These are phyloP conservation scores for Diaporthe ampelina DNA, from an alignment of 2,329 filamentous ascomycete genomes.

Conservation along the genomic window DNA sequence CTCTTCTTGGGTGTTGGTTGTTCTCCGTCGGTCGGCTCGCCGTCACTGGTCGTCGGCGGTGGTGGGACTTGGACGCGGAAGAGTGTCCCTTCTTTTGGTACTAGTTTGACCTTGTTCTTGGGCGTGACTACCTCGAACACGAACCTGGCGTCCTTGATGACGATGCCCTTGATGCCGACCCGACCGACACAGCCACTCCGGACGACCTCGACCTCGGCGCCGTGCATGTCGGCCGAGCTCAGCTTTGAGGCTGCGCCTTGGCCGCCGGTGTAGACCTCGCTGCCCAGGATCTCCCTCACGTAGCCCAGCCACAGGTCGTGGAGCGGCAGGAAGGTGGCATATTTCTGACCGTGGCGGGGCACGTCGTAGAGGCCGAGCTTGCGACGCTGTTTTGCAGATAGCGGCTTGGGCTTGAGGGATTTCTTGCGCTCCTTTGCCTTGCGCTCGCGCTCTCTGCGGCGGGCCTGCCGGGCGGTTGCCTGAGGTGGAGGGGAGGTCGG, in stretches of 20 bases:
- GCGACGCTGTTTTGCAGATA: slow-evolving; percentile 86
- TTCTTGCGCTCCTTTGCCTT: slow-evolving; percentile 62
- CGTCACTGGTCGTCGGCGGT: slow-evolving; percentile 45
- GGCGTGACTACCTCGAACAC: slow-evolving; percentile 87
- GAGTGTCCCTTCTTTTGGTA: slow-evolving; percentile 92
- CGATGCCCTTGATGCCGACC: slow-evolving; percentile 87
- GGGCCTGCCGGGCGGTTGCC: slow-evolving; percentile 70
- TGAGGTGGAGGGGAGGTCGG: slow-evolving; percentile 77
- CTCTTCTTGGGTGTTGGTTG: slow-evolving; percentile 39
- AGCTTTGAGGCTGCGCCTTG: slow-evolving; percentile 79
- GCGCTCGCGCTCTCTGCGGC: slow-evolving; percentile 63
- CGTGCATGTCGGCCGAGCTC: slow-evolving; percentile 90
- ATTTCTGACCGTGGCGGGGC: slow-evolving; percentile 76
- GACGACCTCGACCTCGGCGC: slow-evolving; percentile 85
- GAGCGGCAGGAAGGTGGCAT: slow-evolving; percentile 82
- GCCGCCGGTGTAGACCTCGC: slow-evolving; percentile 69
- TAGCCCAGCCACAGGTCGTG: slow-evolving; percentile 87
- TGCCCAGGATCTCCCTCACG: slow-evolving; percentile 82
- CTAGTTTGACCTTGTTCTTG: slow-evolving; percentile 77
- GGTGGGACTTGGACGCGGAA: slow-evolving; percentile 82
- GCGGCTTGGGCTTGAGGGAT: slow-evolving; percentile 71
- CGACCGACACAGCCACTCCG: slow-evolving; percentile 84
- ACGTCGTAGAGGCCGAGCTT: slow-evolving; percentile 80
- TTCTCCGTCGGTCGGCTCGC: slow-evolving; percentile 42
- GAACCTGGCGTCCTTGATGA: slow-evolving; percentile 89